phyloP scores from a whole-genome alignment of 768 basidiomycete genomes.

The Hygrocybe coccinea region DNA sequence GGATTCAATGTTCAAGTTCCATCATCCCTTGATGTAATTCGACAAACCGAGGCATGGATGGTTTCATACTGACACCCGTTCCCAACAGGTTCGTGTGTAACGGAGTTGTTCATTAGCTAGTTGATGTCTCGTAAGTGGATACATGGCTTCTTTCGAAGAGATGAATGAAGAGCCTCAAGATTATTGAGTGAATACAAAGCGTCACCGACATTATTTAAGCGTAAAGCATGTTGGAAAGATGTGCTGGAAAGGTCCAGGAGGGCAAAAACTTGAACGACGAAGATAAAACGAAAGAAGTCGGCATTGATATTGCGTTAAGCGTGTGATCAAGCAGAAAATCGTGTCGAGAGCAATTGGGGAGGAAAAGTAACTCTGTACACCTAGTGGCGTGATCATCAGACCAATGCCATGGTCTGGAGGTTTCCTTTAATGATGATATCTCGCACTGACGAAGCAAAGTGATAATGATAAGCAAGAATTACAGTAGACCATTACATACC shows the following conservation, averaged over 20 bases:
- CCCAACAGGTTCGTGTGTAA: too few relatives aligned
- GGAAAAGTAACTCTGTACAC: too few relatives aligned
- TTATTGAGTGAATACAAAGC: neutral
- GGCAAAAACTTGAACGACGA: neutral
- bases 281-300: too few relatives aligned
- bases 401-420: constrained; percentile 54
- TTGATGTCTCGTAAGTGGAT: too few relatives aligned
- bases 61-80: too few relatives aligned
- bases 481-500: constrained; percentile 41
- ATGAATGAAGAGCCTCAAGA: too few relatives aligned
- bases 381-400: constrained; percentile 24
- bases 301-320: too few relatives aligned
- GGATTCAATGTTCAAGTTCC: too few relatives aligned
- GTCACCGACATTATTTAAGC: neutral
- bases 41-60: too few relatives aligned
- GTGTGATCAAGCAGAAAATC: neutral
- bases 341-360: neutral
- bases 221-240: neutral
- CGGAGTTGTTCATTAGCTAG: too few relatives aligned
- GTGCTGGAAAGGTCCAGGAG: neutral
- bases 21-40: too few relatives aligned
- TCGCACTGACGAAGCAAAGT: constrained; percentile 51
- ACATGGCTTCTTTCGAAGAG: too few relatives aligned
- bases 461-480: constrained; percentile 3
- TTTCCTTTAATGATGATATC: constrained; percentile 67